Conservation (phyloP, 2,329 filamentous ascomycete species). For the Aureobasidium pullulans region DNA sequence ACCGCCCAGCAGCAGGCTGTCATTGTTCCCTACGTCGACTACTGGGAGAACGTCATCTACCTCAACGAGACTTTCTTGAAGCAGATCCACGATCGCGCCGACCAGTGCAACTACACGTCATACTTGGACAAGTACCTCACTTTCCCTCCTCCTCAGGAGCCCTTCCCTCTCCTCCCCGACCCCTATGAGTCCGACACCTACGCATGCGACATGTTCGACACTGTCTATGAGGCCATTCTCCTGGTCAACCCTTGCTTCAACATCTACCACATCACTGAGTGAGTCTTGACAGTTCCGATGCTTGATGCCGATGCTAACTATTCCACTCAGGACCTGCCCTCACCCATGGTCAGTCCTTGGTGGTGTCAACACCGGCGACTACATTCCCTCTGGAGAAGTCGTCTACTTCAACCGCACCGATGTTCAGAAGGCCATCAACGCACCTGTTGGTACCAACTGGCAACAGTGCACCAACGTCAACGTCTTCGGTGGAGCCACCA, state of each 20-base stretch:
- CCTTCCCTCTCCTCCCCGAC: slow-evolving; percentile 23
- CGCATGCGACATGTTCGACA: slow-evolving; percentile 26
- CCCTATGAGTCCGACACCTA: slow-evolving; percentile 20
- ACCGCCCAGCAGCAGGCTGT: slow-evolving; percentile 12
- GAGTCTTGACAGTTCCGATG: not conserved
- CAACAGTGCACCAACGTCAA: slow-evolving; percentile 5
- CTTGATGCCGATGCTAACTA: not conserved
- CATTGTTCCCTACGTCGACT: slow-evolving; percentile 13
- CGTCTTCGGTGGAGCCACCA: slow-evolving; percentile 22
- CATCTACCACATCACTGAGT: slow-evolving; percentile 26
- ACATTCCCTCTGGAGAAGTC: slow-evolving; percentile 9
- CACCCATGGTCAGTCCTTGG: slow-evolving; percentile 17
- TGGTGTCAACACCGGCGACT: slow-evolving; percentile 17
- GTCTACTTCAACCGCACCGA: slow-evolving; percentile 31
- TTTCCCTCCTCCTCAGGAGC: slow-evolving; percentile 29
- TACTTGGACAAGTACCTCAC: slow-evolving; percentile 35
- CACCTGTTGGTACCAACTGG: slow-evolving; percentile 24
- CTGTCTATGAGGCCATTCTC: slow-evolving; percentile 25
- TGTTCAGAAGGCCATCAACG: slow-evolving; percentile 33
- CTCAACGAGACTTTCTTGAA: slow-evolving; percentile 17
- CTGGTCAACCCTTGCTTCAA: slow-evolving; percentile 28
- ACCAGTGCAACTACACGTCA: slow-evolving; percentile 39
- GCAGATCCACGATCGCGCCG: slow-evolving; percentile 26
- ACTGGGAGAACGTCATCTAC: slow-evolving; percentile 15
- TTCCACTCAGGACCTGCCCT: slow-evolving; percentile 1